These are phyloP conservation scores for Lipomyces yamadae DNA, from an alignment of 805 yeast species.

Conservation along the genomic window DNA sequence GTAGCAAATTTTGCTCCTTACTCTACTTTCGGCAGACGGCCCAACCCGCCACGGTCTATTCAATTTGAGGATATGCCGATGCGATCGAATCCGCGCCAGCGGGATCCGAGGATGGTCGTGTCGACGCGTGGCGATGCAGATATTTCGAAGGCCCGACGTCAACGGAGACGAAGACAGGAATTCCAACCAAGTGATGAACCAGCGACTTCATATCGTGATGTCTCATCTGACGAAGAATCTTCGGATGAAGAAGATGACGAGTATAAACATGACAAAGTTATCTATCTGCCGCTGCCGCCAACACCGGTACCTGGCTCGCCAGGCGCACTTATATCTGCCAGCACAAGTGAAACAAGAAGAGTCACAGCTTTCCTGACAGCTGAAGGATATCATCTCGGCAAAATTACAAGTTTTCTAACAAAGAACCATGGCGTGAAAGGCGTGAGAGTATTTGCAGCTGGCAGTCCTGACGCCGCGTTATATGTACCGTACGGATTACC, in stretches of 20 bases:
- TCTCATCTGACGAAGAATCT: not conserved
- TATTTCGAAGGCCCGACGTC: constrained; percentile 10
- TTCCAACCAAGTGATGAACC: not conserved
- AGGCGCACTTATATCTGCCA: not conserved
- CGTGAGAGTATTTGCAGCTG: constrained; percentile 57
- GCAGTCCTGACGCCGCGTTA: constrained; percentile 72
- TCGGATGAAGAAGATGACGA: constrained; percentile 6
- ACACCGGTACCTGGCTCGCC: constrained; percentile 3
- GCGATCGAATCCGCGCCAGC: constrained; percentile 9
- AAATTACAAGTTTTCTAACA: constrained; percentile 66
- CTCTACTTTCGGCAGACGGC: constrained; percentile 2
- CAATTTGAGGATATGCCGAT: constrained; percentile 20
- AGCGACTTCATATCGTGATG: not conserved
- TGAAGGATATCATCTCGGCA: constrained; percentile 72
- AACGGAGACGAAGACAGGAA: constrained; percentile 5
- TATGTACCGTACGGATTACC: constrained; percentile 91
- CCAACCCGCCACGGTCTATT: not conserved
- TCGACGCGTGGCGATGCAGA: constrained; percentile 5
- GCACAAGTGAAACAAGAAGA: constrained; percentile 46
- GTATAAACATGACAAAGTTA: constrained; percentile 8
- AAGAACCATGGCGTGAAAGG: constrained; percentile 82
- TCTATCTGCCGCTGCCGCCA: constrained; percentile 10
- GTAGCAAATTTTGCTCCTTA: constrained; percentile 17
- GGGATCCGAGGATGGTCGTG: constrained; percentile 21
- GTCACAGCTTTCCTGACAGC: constrained; percentile 92